Conservation (phyloP, 805 yeast genomes). For the Cyberlindnera suaveolens region DNA sequence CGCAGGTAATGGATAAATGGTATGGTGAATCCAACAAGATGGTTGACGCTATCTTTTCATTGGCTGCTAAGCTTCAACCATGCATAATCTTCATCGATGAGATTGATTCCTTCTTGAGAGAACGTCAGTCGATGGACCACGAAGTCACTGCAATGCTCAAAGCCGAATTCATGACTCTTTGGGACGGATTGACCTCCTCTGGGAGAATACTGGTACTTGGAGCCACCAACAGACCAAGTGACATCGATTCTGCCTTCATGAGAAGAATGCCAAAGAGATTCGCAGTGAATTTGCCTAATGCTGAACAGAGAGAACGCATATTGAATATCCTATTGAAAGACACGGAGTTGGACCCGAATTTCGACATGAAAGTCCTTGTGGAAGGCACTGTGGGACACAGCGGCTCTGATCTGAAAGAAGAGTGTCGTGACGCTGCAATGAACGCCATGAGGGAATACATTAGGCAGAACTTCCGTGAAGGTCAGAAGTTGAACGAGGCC, state of each 20-base stretch:
- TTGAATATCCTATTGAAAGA: slow-evolving; percentile 62
- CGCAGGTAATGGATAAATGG: slow-evolving; percentile 95
- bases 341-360: slow-evolving; percentile 49
- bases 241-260: slow-evolving; percentile 87
- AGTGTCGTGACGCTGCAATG: slow-evolving; percentile 91
- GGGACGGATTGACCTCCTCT: slow-evolving; percentile 84
- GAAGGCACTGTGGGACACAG: slow-evolving; percentile 65
- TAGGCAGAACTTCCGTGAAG: slow-evolving; percentile 37
- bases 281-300: slow-evolving; percentile 66
- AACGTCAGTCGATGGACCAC: slow-evolving; percentile 78
- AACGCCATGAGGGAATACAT: slow-evolving; percentile 84
- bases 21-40: slow-evolving; percentile 94
- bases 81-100: slow-evolving; percentile 95
- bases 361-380: slow-evolving; percentile 58
- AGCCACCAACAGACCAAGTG: slow-evolving; percentile 89
- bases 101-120: slow-evolving; percentile 89
- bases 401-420: slow-evolving; percentile 88
- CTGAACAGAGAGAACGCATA: slow-evolving; percentile 63
- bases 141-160: slow-evolving; percentile 93
- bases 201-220: slow-evolving; percentile 87
- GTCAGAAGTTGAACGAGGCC: slow-evolving; percentile 29
- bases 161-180: slow-evolving; percentile 95
- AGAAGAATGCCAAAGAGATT: slow-evolving; percentile 91
- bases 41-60: slow-evolving; percentile 85
- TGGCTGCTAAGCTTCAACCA: slow-evolving; percentile 86